phyloP scores from a whole-genome alignment of 1,284 basidiomycete species.

The Malassezia sympodialis region DNA sequence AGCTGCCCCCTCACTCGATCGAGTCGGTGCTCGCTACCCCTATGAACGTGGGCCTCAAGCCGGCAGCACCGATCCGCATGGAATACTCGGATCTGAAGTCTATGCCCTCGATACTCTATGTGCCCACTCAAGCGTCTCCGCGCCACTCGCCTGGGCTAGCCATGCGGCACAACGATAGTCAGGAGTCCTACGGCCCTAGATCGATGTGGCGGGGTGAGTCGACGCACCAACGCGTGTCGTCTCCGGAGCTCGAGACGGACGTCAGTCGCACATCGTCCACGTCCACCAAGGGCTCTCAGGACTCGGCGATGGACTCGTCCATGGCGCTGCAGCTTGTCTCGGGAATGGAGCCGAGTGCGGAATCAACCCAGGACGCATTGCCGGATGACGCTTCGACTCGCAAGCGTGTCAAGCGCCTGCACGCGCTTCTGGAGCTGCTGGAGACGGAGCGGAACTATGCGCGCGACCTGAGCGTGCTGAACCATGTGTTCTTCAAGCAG shows the following conservation, averaged over 20 bases:
- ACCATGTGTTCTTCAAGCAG: constrained; percentile 41
- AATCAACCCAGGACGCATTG: not conserved
- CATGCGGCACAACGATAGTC: not conserved
- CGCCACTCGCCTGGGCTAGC: not conserved
- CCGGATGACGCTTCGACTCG: not conserved
- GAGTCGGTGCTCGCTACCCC: not conserved
- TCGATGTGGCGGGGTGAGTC: not conserved
- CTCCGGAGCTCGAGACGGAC: constrained; percentile 26
- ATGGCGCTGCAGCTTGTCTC: constrained; percentile 20
- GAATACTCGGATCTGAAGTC: not conserved
- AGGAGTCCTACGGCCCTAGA: not conserved
- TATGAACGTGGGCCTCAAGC: not conserved
- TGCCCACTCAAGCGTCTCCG: not conserved
- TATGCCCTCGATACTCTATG: not conserved
- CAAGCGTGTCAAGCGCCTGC: constrained; percentile 2
- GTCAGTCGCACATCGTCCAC: constrained; percentile 41
- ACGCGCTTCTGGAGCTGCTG: constrained; percentile 37
- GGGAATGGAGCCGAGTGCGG: constrained; percentile 2
- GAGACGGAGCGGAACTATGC: constrained; percentile 45
- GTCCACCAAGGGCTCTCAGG: constrained; percentile 27
- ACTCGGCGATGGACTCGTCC: constrained; percentile 19
- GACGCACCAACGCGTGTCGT: constrained; percentile 3
- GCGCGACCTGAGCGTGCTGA: constrained; percentile 37
- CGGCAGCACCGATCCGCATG: constrained; percentile 1
- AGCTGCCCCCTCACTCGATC: not conserved